Evolutionary conservation across 2,329 filamentous ascomycete species (phyloP), one percentile per base, ranked within the genome.

Genomic region (Endoconidiophora polonica): DNA sequence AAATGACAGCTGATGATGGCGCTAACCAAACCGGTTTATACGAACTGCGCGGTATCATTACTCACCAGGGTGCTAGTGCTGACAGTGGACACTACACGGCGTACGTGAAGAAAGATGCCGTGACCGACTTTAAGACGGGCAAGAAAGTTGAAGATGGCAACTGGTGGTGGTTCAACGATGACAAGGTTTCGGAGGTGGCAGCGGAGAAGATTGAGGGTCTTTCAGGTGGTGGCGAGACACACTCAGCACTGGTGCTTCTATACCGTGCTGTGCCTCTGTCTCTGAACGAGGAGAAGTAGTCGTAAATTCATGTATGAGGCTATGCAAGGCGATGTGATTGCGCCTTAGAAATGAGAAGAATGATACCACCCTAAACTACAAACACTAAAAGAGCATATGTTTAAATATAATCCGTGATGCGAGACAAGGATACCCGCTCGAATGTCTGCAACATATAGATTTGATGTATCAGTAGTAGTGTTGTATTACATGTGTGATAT

Each of bases 161-260:
- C 59, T 98, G 91, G 91, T 98, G 91, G 90, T 98, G 91, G 90
- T 98, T 98, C 74, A 96, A 98, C 65, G 91, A 98, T 60, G 90
- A 98, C 62, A 93, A 87, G 69, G 91, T 98, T 33, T 79, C 83
- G 12, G 91, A 98, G 68, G 91, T 98, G 24, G 79, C 86, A 14
- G 71, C 77, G 23, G 90, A 96, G 59, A 91, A 94, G 70, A 93
- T 98, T 57, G 84, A 90, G 62, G 83, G 81, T 3, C 73, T 98
- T 47, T 76, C 87, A 46, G 93, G 91, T 53, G 91, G 93, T 60
- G 90, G 87, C 56, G 85, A 91, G 66, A 83, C 79, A 49, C 85
- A 91, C 65, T 87, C 83, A 46, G 85, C 85, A 24, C 72, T 91
- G 44, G 86, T 91, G 55, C 68, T 88, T 40, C 72, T 91, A 23